Base-by-base conservation (phyloP, 257 asterid species). In the Forsythia suspensa region DNA sequence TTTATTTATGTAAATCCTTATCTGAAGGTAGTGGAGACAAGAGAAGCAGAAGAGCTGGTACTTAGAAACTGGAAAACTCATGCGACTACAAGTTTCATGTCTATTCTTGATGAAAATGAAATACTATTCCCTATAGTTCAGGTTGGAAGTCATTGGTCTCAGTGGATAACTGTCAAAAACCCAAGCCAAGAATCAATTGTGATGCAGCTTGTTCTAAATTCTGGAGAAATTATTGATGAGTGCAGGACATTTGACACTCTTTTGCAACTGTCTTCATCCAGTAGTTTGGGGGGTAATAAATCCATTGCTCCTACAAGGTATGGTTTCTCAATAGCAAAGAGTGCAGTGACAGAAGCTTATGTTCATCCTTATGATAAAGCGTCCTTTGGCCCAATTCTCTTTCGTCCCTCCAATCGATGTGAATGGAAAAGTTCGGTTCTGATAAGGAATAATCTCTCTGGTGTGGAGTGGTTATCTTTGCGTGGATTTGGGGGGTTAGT, bases 11-110 rank as follows among this genome's bases (percentile, higher is more conserved):
- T 52, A 39, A 71, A 42, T 79, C 75, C 39, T 73, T 84, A 72
- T 76, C 38, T 85, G 90, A 79, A 90, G 98, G 96, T 74, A 63
- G 48, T 75, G 71, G 83, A 86, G 79, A 67, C 86, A 78, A 80
- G 87, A 76, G 88, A 85, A 81, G 92, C 92, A 52, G 93, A 89
- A 52, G 96, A 92, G 74, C 41, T 84, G 72, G 89, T 91, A 12
- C 85, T 87, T 59, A 81, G 68, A 77, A 95, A 87, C 89, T 93
- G 99, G 98, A 95, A 90, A 86, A 91, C 96, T 81, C 99, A 92
- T 69, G 96, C 92, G 34, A 83, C 88, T 15, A 81, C 80, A 61
- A 83, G 68, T 70, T 87, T 69, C 72, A 76, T 84, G 88, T 90
- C 95, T 6, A 85, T 95, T 67, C 92, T 91, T 67, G 92, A 83